These are phyloP conservation scores for Fusarium chaquense DNA, from an alignment of 2,329 filamentous ascomycete genomes.

Conservation along the genomic window DNA sequence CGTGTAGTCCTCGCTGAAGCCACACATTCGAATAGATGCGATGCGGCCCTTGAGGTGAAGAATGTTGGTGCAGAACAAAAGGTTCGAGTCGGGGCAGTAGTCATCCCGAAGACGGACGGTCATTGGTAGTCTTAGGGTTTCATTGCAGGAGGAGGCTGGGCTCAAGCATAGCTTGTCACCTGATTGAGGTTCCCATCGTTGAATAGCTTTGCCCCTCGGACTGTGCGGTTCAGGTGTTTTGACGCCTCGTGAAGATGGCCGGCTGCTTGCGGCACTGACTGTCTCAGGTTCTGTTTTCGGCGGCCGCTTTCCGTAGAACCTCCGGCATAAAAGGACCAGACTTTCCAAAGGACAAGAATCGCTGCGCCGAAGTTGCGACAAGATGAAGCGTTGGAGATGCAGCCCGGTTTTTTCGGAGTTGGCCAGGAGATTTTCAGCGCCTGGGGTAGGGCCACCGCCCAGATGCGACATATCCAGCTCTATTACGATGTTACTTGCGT, in stretches of 20 bases:
- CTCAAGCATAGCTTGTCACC: background rate
- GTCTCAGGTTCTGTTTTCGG: background rate
- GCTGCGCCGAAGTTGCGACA: slow-evolving; percentile 41
- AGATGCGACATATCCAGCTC: slow-evolving; percentile 58
- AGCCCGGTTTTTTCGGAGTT: slow-evolving; percentile 42
- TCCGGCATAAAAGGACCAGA: slow-evolving; percentile 52
- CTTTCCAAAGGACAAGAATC: slow-evolving; percentile 44
- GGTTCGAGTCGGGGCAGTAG: slow-evolving; percentile 51
- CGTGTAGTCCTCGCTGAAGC: slow-evolving; percentile 52
- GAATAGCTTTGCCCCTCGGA: background rate
- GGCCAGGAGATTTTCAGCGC: slow-evolving; percentile 43
- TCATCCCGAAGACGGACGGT: background rate
- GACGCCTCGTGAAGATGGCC: slow-evolving; percentile 16
- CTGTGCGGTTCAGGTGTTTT: slow-evolving; percentile 22
- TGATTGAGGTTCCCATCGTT: background rate
- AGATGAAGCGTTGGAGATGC: slow-evolving; percentile 49
- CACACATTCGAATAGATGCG: slow-evolving; percentile 52
- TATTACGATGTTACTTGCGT: slow-evolving; percentile 54
- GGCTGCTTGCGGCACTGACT: slow-evolving; percentile 24
- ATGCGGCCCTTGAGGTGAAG: slow-evolving; percentile 48
- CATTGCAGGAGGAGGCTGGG: background rate
- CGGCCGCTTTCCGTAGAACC: slow-evolving; percentile 49
- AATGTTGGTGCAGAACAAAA: slow-evolving; percentile 51
- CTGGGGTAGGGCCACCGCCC: slow-evolving; percentile 48
- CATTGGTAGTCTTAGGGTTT: slow-evolving; percentile 1